A percentile compares a stretch with the other conserved stretches of the same genome.
Conservation (phyloP, 805 yeast genomes). For the Candida stauntonica region DNA sequence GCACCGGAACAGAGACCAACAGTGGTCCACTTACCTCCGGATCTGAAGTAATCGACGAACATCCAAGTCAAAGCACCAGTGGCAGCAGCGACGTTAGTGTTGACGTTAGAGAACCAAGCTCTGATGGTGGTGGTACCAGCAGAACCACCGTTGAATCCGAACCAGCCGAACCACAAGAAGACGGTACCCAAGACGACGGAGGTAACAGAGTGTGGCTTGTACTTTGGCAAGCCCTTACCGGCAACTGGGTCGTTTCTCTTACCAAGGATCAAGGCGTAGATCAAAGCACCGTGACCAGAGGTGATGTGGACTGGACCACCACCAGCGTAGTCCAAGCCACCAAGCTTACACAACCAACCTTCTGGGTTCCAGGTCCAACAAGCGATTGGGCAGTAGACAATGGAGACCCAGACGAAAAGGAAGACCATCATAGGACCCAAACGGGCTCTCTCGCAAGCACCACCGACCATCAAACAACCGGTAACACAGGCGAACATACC, state of each 20-base stretch:
- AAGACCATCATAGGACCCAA: conserved; percentile 95
- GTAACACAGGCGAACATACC: conserved; percentile 96
- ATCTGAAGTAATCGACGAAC: conserved; percentile 76
- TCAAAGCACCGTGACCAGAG: conserved; percentile 92
- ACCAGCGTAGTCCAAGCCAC: conserved; percentile 94
- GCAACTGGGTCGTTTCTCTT: conserved; percentile 73
- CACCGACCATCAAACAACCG: conserved; percentile 93
- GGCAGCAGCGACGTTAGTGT: conserved; percentile 93
- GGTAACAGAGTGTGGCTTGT: conserved; percentile 91
- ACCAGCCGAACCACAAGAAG: conserved; percentile 98
- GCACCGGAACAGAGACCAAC: conserved; percentile 94
- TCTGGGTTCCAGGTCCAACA: conserved; percentile 96
- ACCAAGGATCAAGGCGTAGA: conserved; percentile 89
- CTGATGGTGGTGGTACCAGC: conserved; percentile 91
- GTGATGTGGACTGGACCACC: conserved; percentile 98
- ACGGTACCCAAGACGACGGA: conserved; percentile 90
- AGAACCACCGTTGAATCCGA: conserved; percentile 98
- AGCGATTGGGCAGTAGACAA: conserved; percentile 94
- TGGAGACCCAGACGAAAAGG: conserved; percentile 88
- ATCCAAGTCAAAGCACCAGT: conserved; percentile 93
- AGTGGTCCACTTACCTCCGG: conserved; percentile 87
- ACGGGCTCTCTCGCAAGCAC: conserved; percentile 96
- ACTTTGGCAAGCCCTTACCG: conserved; percentile 66
- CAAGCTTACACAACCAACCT: conserved; percentile 85
- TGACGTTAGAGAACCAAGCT: conserved; percentile 90